A percentile compares a stretch with the other conserved stretches of the same genome.
Evolutionary conservation across 2,329 filamentous ascomycete species (phyloP).

Genomic region (Aspergillus ustus): DNA sequence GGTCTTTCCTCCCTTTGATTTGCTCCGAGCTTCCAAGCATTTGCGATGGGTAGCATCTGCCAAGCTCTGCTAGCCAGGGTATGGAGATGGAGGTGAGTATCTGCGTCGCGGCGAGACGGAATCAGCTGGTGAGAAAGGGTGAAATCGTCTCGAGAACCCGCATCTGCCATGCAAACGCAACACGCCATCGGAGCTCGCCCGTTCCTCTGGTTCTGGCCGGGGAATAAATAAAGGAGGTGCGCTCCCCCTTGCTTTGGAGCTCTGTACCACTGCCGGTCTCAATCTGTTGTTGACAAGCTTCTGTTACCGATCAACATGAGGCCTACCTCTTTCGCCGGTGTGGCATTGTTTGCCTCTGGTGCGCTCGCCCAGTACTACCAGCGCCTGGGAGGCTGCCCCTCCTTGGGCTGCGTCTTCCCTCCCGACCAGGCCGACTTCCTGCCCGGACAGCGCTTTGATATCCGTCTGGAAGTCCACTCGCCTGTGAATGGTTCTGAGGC

Average conservation of each 20-base stretch:
- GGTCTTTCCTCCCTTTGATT: constrained; percentile 16
- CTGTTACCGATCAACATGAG: constrained; percentile 30
- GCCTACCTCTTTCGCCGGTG: constrained; percentile 25
- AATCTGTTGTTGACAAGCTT: constrained; percentile 1
- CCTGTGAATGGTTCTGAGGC: constrained; percentile 81
- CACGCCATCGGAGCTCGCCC: constrained; percentile 12
- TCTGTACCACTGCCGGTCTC: constrained; percentile 16
- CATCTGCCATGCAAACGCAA: constrained; percentile 8
- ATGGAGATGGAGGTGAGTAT: background rate
- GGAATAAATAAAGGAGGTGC: constrained; percentile 9
- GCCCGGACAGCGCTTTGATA: constrained; percentile 81
- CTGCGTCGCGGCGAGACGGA: background rate
- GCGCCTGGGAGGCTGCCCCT: constrained; percentile 60
- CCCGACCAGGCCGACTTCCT: constrained; percentile 76
- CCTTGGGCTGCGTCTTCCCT: constrained; percentile 61
- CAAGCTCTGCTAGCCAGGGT: constrained; percentile 19
- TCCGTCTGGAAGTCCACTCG: constrained; percentile 80
- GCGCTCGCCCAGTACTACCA: constrained; percentile 58
- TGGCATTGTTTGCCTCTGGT: constrained; percentile 32
- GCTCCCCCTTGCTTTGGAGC: constrained; percentile 4
- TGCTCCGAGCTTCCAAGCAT: background rate
- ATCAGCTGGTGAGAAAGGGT: background rate
- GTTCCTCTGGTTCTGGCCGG: background rate
- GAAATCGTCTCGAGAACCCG: background rate
- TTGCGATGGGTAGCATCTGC: constrained; percentile 16